Percentiles rank a stretch among this genome's conserved stretches.
These are phyloP conservation scores for Anaeromyces robustus DNA, from an alignment of 192 early-diverging fungal genomes.

Conservation along the genomic window DNA sequence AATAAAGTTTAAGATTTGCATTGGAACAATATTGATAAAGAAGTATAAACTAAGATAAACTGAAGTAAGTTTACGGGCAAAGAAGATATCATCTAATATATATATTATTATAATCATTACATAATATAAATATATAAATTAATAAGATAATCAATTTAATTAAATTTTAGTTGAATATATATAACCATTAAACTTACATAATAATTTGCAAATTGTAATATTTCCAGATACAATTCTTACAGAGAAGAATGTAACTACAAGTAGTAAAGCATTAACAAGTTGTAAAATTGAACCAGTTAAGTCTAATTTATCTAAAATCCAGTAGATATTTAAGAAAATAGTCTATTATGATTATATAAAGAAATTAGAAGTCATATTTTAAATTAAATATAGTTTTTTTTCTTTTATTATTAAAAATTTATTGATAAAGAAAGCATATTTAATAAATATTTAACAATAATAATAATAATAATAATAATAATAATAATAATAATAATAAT, in stretches of 20 bases:
- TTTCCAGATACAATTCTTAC: not conserved
- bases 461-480: no score
- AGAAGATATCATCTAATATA: not conserved
- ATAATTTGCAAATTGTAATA: not conserved
- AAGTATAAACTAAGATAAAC: not conserved
- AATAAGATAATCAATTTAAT: no score
- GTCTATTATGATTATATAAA: not conserved
- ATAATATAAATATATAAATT: no score
- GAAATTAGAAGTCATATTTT: no score
- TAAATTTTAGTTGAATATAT: no score
- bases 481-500: not conserved
- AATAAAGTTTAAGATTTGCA: not conserved
- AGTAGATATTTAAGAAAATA: not conserved
- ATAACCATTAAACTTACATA: not conserved
- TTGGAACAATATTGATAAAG: not conserved
- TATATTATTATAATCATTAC: no score
- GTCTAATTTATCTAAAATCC: not conserved
- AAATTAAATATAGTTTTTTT: no score
- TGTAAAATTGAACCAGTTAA: not conserved
- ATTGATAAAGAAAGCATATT: no score
- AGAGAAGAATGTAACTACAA: not conserved
- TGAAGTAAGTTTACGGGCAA: not conserved
- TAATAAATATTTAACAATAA: no score
- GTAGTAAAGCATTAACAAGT: not conserved
- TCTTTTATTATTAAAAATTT: no score